Evolutionary conservation across 2,329 filamentous ascomycete species (phyloP).

Genomic region (Phialophora chinensis): DNA sequence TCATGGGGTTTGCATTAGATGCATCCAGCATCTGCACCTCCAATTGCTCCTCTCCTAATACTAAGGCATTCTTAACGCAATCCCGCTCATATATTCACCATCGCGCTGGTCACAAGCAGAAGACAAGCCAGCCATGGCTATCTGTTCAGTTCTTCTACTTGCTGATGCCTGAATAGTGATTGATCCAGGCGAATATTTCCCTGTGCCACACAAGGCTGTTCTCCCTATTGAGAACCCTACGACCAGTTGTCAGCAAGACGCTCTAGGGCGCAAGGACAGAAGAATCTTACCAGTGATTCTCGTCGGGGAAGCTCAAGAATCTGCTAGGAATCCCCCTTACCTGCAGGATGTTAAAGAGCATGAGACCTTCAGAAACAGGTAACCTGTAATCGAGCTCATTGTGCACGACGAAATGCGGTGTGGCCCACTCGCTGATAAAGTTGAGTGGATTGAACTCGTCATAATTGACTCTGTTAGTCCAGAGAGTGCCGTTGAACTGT

Average conservation of each 20-base stretch:
- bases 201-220: conserved; percentile 89
- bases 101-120: not conserved
- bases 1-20: not conserved
- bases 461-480: conserved; percentile 65
- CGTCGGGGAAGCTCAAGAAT: conserved; percentile 78
- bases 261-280: not conserved
- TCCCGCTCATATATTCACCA: not conserved
- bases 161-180: conserved; percentile 53
- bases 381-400: conserved; percentile 86
- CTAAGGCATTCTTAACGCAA: not conserved
- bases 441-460: conserved; percentile 72
- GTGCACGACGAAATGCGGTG: conserved; percentile 84
- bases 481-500: conserved; percentile 56
- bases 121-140: not conserved
- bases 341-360: conserved; percentile 82
- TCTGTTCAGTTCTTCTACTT: not conserved
- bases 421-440: conserved; percentile 71
- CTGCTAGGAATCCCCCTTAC: conserved; percentile 74
- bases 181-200: conserved; percentile 77
- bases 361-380: conserved; percentile 77
- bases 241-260: conserved; percentile 1
- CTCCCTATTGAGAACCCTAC: conserved; percentile 80
- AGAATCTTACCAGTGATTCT: conserved; percentile 61
- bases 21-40: not conserved
- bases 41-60: not conserved